Evolutionary conservation across 495 filamentous ascomycete genomes (phyloP), one percentile per base, ranked within the genome.

Genomic region (Neurospora sp.): DNA sequence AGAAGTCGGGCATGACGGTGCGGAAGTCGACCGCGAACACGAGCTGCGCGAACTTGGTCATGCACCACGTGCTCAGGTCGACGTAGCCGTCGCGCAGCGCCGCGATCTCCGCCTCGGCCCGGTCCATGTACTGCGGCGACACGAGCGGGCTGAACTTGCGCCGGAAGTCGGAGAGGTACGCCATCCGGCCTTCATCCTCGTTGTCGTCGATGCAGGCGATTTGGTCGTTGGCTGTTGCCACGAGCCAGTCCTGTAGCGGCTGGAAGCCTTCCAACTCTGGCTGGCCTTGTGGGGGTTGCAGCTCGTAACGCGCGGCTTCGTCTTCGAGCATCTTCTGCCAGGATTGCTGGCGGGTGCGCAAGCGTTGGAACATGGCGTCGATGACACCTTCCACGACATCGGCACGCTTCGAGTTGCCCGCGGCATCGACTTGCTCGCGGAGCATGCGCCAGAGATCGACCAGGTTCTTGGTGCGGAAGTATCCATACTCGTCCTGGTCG

Each of bases 361-460:
- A 86, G 8, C 93, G 90, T 62, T 92, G 88, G 83, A 97, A 92
- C 91, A 97, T 98, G 75, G 93, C 91, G 78, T 98, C 95, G 42
- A 97, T 90, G 42, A 98, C 93, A 66, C 96, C 96, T 81, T 97
- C 94, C 9, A 92, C 91, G 0, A 99, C 92, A 77, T 98, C 96
- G 10, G 88, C 86, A 20, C 95, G 91, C 72, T 93, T 88, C 18
- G 93, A 96, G 75, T 92, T 90, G 11, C 88, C 89, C 7, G 96
- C 93, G 5, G 92, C 93, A 69, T 90, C 86, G 44, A 96, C 86
- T 79, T 99, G 94, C 79, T 98, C 95, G 70, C 93, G 89, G 69
- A 99, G 86, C 96, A 99, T 98, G 60, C 93, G 91, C 93, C 96
- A 99, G 90, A 98, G 92, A 76, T 97, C 94, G 73, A 92, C 91